Evolutionary conservation across 345 rosid species (phyloP).

Genomic region (Salix exigua): DNA sequence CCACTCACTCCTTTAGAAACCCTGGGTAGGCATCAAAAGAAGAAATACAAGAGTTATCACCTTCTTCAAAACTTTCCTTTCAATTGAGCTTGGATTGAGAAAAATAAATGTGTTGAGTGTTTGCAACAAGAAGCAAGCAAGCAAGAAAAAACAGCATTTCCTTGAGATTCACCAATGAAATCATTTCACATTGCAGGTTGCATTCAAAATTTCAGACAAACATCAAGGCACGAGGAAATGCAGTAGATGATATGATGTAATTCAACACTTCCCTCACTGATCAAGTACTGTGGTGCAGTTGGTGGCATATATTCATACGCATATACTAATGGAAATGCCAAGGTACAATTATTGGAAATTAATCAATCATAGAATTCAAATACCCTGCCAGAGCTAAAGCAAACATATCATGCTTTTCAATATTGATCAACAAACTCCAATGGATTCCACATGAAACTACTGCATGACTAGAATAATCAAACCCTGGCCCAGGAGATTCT

Average conservation of each 20-base stretch:
- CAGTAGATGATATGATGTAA: neutral
- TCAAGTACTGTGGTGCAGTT: neutral
- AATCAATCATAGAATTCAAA: neutral
- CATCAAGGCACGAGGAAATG: neutral
- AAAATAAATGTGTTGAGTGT: neutral
- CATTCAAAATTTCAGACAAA: neutral
- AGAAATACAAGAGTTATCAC: neutral
- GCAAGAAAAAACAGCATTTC: neutral
- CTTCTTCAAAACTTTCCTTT: neutral
- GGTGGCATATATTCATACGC: neutral
- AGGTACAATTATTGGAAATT: neutral
- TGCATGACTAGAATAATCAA: neutral
- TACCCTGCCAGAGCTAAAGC: neutral
- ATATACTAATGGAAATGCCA: neutral
- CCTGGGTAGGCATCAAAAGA: constrained; percentile 30
- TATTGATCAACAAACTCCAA: neutral
- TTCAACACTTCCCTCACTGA: neutral
- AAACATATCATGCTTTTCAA: neutral
- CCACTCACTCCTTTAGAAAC: constrained; percentile 93
- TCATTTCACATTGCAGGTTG: neutral
- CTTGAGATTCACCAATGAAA: neutral
- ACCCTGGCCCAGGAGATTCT: neutral
- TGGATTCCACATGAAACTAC: neutral
- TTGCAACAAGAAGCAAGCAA: neutral
- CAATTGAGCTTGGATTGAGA: neutral